Percentiles rank a stretch among this genome's conserved stretches.
Conservation (phyloP, 805 yeast genomes). For the Lipomyces starkeyi region DNA sequence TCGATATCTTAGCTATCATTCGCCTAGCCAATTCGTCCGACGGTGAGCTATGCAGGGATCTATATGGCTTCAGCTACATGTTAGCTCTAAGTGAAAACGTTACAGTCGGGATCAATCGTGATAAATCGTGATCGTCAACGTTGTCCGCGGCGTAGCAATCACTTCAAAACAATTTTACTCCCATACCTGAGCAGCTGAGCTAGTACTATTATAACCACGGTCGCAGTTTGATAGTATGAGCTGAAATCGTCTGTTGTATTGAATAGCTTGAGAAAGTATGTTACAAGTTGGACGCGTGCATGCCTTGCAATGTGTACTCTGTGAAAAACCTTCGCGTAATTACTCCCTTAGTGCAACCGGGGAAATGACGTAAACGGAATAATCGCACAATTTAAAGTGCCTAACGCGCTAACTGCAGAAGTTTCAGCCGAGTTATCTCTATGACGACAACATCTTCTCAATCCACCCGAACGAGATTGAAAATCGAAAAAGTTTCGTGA, state of each 20-base stretch:
- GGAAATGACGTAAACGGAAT: not conserved
- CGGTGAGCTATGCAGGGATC: not conserved
- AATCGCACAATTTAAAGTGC: not conserved
- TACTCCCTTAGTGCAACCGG: not conserved
- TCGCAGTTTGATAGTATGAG: not conserved
- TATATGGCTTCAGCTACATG: not conserved
- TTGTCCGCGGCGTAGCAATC: not conserved
- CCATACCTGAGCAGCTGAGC: not conserved
- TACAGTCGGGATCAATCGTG: not conserved
- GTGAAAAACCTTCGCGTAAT: not conserved
- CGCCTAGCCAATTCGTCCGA: not conserved
- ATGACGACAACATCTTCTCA: not conserved
- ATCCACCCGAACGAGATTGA: not conserved
- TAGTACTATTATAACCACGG: not conserved
- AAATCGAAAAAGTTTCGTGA: too few species aligned
- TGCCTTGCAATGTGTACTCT: not conserved
- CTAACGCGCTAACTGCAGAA: not conserved
- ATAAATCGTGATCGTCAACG: not conserved
- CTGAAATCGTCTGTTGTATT: not conserved
- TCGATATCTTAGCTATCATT: slow-evolving; percentile 1
- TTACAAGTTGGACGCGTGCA: not conserved
- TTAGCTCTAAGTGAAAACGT: not conserved
- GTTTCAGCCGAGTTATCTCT: not conserved
- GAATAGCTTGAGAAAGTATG: not conserved
- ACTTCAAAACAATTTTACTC: not conserved